Percentiles rank a stretch among this genome's conserved stretches.
phyloP scores from a whole-genome alignment of 257 asterid species.

The Solanum lycopersicoides region DNA sequence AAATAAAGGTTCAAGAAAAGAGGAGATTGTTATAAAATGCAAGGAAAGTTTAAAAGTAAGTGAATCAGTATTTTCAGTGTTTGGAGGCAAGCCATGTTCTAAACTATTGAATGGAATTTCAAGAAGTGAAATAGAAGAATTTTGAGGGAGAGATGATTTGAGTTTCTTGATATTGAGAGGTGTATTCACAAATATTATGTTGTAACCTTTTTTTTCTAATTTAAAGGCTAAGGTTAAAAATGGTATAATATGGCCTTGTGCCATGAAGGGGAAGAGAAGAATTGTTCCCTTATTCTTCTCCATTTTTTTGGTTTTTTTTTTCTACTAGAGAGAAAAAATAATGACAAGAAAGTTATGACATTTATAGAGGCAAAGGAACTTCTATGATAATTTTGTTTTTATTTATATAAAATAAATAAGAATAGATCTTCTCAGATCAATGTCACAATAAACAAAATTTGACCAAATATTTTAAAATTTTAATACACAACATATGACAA shows the following conservation, averaged over 20 bases:
- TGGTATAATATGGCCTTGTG: conserved; percentile 15
- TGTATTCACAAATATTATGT: conserved; percentile 16
- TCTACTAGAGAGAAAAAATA: not conserved
- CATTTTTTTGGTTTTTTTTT: not conserved
- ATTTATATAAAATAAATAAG: too few species aligned
- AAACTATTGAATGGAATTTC: conserved; percentile 40
- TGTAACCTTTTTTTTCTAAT: not conserved
- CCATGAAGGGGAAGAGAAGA: conserved; percentile 14
- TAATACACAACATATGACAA: not conserved
- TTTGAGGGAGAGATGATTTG: conserved; percentile 10
- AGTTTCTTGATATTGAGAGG: conserved; percentile 39
- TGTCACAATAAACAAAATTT: not conserved
- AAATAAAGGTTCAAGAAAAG: conserved; percentile 20
- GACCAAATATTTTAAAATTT: not conserved
- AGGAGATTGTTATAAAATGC: conserved; percentile 22
- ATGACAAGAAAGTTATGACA: not conserved
- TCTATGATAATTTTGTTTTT: too few species aligned
- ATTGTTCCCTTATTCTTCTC: not conserved
- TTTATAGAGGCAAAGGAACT: not conserved
- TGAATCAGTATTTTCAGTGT: conserved; percentile 28
- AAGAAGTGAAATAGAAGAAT: conserved; percentile 15
- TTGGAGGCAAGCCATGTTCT: conserved; percentile 45
- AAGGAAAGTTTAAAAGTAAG: conserved; percentile 24
- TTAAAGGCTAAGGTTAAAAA: conserved; percentile 7
- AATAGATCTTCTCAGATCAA: not conserved